Evolutionary conservation across 768 basidiomycete species (phyloP), one percentile per base, ranked within the genome.

Genomic region (Cystofilobasidium bisporidii): DNA sequence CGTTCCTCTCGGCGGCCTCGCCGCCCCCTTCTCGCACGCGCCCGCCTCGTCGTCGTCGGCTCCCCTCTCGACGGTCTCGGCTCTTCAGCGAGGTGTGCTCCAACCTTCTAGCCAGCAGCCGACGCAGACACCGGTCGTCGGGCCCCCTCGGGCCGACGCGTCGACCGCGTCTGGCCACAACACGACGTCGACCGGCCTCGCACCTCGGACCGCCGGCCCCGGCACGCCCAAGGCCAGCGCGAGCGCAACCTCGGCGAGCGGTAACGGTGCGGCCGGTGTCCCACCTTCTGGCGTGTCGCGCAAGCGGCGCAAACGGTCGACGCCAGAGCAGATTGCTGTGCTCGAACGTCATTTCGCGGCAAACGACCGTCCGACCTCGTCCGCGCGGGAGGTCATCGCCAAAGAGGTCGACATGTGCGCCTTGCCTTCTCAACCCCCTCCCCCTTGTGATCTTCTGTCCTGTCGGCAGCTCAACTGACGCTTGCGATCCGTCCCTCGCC

Each of bases 251-350:
- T 18, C 28, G 30, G 17, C 1, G 28, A 32, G 17, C 26, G 17
- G 36, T 30, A 3, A 11, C 53, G 14, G 28, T n/a, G 18, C 28
- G 36, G 36, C 36, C 12, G 36, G 36, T 12, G 36, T 32, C 28
- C 28, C 28, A 14, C 53, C 53, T 4, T n/a, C 47, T 3, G 47
- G 20, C 47, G 47, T 48, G 28, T 28, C 50, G 50, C 12, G 67
- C 24, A 69, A 69, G 61, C 40, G 67, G 24, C 40, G 67, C 28
- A 69, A 61, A 28, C 53, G 67, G 47, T 63, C 67, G 24, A 64
- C 43, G 43, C 67, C 67, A 8, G 56, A 22, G 33, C 61, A 69
- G 58, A 56, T 69, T 26, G 67, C 53, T 0, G 57, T 69, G 22
- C 45, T 69, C 32, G 67, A 69, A 3, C 50, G 40, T 20, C 67